A percentile compares a stretch with the other conserved stretches of the same genome.
Conservation (phyloP, 345 rosid genomes). For the Linum usitatissimum region DNA sequence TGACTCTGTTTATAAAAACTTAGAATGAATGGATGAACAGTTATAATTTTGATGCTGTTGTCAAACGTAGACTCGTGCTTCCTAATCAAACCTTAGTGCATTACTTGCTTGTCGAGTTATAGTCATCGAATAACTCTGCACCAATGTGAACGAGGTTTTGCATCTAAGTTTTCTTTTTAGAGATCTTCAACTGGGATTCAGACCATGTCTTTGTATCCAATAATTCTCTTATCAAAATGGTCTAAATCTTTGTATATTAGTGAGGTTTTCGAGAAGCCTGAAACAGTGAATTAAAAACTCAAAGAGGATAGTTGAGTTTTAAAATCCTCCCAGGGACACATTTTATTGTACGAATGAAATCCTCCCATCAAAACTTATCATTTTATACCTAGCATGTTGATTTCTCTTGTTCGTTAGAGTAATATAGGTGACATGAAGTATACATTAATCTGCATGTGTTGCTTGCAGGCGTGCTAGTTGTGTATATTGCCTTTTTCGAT, state of each 20-base stretch:
- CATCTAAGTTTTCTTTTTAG: no score
- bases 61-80: background rate
- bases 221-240: background rate
- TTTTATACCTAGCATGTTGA: background rate
- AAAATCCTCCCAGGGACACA: background rate
- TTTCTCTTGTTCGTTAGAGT: background rate
- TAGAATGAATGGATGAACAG: background rate
- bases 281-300: background rate
- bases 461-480: slow-evolving; percentile 64
- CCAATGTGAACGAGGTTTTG: background rate
- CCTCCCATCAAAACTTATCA: background rate
- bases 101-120: background rate
- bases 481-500: slow-evolving; percentile 61
- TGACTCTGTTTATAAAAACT: background rate
- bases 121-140: background rate
- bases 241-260: background rate
- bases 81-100: background rate
- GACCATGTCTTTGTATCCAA: background rate
- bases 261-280: background rate
- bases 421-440: background rate
- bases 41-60: background rate
- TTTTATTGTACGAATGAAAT: no score
- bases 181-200: background rate
- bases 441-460: slow-evolving; percentile 4
- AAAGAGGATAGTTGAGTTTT: background rate